Evolutionary conservation across 768 basidiomycete genomes (phyloP), one percentile per base, ranked within the genome.

Genomic region (Mycena galericulata): DNA sequence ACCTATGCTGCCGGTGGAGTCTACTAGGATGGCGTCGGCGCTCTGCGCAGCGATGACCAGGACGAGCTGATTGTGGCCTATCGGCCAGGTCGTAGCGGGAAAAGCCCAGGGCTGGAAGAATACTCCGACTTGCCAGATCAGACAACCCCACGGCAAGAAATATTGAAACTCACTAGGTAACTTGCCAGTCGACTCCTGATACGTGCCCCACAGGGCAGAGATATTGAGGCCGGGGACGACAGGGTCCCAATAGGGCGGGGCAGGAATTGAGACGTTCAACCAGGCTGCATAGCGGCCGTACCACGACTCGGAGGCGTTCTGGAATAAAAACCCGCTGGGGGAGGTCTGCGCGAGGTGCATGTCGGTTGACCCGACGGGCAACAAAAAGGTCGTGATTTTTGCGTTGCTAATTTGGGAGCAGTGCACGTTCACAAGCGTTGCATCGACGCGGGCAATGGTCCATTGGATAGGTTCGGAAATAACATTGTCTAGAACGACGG

Each of bases 361-460:
- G 27, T 69, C 50, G 4, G 68, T 59, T 7, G 68, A 69, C 29
- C 40, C 17, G 12, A 2, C 5, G 7, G 68, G 62, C 41, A 69
- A 43, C 11, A 27, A 51, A 50, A 69, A 69, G 22, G 68, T 69
- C 24, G 22, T 58, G 17, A 62, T 36, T 2, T 36, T 63, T 18
- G 61, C 60, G 29, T 63, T 29, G 30, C 46, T 68, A 56, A 68
- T 62, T 40, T 63, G 67, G n/a, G 56, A 58, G 49, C 64, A 65
- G 49, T 65, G 64, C 2, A 58, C 36, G 56, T 65, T 65, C 3
- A 65, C 49, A 36, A 65, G 56, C 14, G 61, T 58, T 2, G 67
- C 67, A 18, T 59, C 32, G 24, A 69, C 56, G 10, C 62, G 62
- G 4, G 62, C 68, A 18, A 29, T 26, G 9, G n/a, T 24, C 45